Percentiles rank a stretch among this genome's conserved stretches.
Conservation (phyloP, 768 basidiomycete species). For the Rhodotorula kratochvilovae region DNA sequence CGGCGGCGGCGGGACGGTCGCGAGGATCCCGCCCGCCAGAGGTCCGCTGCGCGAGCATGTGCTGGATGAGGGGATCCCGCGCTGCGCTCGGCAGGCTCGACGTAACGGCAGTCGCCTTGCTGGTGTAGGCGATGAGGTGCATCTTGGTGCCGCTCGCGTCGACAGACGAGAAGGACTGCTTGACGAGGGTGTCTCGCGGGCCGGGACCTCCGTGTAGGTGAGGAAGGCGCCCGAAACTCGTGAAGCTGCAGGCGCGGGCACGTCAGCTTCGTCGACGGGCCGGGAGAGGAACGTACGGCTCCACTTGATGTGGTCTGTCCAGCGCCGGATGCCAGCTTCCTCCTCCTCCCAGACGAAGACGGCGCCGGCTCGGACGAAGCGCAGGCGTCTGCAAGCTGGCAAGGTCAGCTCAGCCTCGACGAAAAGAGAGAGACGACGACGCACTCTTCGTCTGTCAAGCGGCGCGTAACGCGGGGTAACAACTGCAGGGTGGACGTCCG, state of each 20-base stretch:
- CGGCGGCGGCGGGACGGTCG: neutral
- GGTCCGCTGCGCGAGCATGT: conserved; percentile 16
- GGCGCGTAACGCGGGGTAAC: conserved; percentile 45
- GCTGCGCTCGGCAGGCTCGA: neutral
- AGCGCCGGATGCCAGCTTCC: conserved; percentile 38
- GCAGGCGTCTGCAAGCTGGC: conserved; percentile 33
- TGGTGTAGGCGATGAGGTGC: conserved; percentile 41
- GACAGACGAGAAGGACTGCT: conserved; percentile 38
- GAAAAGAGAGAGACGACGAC: conserved; percentile 45
- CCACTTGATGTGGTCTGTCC: conserved; percentile 43
- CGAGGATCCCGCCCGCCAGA: conserved; percentile 16
- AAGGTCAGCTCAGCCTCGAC: neutral
- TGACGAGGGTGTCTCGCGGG: conserved; percentile 35
- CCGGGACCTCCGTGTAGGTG: conserved; percentile 38
- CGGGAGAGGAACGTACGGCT: conserved; percentile 23
- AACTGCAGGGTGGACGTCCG: conserved; percentile 45
- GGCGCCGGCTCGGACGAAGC: conserved; percentile 30
- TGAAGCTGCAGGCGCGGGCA: conserved; percentile 11
- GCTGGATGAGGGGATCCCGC: conserved; percentile 27
- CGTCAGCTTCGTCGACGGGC: neutral
- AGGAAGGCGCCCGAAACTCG: conserved; percentile 42
- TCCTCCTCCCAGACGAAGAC: conserved; percentile 42
- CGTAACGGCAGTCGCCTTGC: conserved; percentile 3
- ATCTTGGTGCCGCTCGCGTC: conserved; percentile 34
- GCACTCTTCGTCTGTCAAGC: conserved; percentile 48